These are phyloP conservation scores for Jatropha multifida DNA, from an alignment of 441 rosid species.

Conservation along the genomic window DNA sequence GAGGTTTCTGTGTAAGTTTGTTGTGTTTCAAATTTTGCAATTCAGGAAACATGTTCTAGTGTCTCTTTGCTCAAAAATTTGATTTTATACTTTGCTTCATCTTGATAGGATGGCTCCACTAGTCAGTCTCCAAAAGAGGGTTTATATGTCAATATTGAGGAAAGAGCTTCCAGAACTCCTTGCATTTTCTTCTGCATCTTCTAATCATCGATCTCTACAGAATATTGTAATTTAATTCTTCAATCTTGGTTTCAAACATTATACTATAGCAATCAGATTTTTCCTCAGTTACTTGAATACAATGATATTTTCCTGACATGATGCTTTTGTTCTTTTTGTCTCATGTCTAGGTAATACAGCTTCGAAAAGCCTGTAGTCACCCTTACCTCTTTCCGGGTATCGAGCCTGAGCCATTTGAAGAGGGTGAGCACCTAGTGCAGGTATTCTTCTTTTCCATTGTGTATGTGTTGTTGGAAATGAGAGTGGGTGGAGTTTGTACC, in stretches of 20 bases:
- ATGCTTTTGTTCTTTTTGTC: conserved; percentile 11
- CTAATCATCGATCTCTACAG: conserved; percentile 71
- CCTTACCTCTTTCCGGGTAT: conserved; percentile 95
- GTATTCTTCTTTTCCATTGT: conserved; percentile 34
- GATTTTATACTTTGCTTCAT: conserved; percentile 2
- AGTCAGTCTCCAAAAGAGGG: conserved; percentile 71
- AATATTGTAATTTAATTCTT: conserved; percentile 58
- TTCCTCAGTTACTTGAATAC: conserved; percentile 5
- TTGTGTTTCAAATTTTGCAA: conserved; percentile 8
- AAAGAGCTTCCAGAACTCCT: conserved; percentile 88
- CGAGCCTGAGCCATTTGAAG: conserved; percentile 94
- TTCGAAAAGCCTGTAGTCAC: conserved; percentile 92
- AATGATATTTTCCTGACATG: not conserved
- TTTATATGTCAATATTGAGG: conserved; percentile 77
- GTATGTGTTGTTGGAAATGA: conserved; percentile 7
- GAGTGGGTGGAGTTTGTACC: not conserved
- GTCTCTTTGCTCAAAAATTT: not conserved
- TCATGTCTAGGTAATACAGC: conserved; percentile 66
- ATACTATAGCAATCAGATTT: not conserved
- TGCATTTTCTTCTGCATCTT: conserved; percentile 59
- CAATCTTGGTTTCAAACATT: conserved; percentile 12
- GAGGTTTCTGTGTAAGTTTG: conserved; percentile 73
- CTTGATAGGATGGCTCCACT: conserved; percentile 74
- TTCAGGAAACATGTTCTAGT: conserved; percentile 1
- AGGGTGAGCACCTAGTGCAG: conserved; percentile 93